These are phyloP conservation scores for Teunomyces gatunensis DNA, from an alignment of 805 yeast genomes.

Conservation along the genomic window DNA sequence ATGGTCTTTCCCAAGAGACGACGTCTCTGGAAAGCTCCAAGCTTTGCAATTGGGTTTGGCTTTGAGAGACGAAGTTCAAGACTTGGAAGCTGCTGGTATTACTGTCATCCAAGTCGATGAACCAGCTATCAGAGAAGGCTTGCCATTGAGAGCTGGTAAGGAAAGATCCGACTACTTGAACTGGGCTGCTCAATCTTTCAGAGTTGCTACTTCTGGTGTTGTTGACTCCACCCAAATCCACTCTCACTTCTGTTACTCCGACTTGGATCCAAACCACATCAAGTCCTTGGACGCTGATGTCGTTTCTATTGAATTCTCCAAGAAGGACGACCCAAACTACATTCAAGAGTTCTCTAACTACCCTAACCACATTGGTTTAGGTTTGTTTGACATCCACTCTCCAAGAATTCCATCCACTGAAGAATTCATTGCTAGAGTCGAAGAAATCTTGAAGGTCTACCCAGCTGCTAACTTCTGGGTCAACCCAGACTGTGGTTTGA, in stretches of 20 bases:
- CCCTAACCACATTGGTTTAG: conserved; percentile 99
- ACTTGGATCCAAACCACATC: conserved; percentile 98
- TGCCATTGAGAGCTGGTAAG: conserved; percentile 96
- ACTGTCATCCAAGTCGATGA: conserved; percentile 98
- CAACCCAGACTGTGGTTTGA: conserved; percentile 99
- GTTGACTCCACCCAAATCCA: conserved; percentile 94
- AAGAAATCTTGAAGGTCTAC: conserved; percentile 92
- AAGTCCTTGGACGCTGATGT: conserved; percentile 99
- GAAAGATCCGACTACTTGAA: conserved; percentile 95
- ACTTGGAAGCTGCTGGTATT: conserved; percentile 97
- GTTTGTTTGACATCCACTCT: conserved; percentile 98
- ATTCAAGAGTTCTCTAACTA: conserved; percentile 96
- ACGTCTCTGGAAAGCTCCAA: conserved; percentile 88
- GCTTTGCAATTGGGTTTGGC: conserved; percentile 97
- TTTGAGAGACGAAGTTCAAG: conserved; percentile 96
- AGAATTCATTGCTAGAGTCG: conserved; percentile 92
- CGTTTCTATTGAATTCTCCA: conserved; percentile 98
- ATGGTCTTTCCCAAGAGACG: conserved; percentile 99
- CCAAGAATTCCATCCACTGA: conserved; percentile 99
- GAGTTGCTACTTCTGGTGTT: conserved; percentile 99
- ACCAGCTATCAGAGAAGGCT: conserved; percentile 99
- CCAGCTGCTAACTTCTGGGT: conserved; percentile 99
- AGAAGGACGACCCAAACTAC: conserved; percentile 98
- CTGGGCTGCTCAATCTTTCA: conserved; percentile 99
- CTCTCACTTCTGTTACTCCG: conserved; percentile 99